Evolutionary conservation across 495 filamentous ascomycete genomes (phyloP), one percentile per base, ranked within the genome.

Genomic region (Clavariopsis aquatica): DNA sequence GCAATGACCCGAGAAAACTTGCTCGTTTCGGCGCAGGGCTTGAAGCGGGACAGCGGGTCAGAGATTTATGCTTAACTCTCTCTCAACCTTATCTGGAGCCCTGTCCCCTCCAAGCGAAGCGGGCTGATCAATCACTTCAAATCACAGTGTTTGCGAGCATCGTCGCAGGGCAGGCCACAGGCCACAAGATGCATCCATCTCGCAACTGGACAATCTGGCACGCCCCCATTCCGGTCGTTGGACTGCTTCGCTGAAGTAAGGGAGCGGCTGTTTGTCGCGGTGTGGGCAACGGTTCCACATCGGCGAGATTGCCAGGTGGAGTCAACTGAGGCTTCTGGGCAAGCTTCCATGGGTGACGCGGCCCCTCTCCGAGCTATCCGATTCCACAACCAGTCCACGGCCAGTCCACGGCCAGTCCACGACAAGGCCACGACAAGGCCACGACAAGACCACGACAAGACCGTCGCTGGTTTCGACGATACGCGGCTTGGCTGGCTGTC

Each of bases 1-100:
- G 36, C 36, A 43, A 47, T 46, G 47, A 27, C 47, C 45, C 52
- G 45, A 52, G 29, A 20, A 43, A 19, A 43, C 38, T 28, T 57
- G 36, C 61, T 62, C 51, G 10, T 41, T 55, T 53, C n/a, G 49
- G 59, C 28, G 17, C 27, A 29, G 49, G 52, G 52, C 53, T 51
- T 51, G 61, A 29, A 53, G 49, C 57, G 49, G 57, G 64, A 66
- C 49, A 61, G 64, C 57, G 64, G 56, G 56, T 66, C 49, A 49
- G 49, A 52, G 53, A 59, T 59, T 66, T 66, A 66, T 66, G 63
- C 63, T 67, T 67, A 67, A 67, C 51, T 56, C 24, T 56, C 46
- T 57, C 59, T 41, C 49, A 67, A 67, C 58, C 59, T 67, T 67
- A 67, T 67, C 64, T 66, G 51, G 23, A 57, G 34, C 57, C 58